Evolutionary conservation across 1,139 yeast species (phyloP).

Genomic region (Maudiozyma humilis): DNA sequence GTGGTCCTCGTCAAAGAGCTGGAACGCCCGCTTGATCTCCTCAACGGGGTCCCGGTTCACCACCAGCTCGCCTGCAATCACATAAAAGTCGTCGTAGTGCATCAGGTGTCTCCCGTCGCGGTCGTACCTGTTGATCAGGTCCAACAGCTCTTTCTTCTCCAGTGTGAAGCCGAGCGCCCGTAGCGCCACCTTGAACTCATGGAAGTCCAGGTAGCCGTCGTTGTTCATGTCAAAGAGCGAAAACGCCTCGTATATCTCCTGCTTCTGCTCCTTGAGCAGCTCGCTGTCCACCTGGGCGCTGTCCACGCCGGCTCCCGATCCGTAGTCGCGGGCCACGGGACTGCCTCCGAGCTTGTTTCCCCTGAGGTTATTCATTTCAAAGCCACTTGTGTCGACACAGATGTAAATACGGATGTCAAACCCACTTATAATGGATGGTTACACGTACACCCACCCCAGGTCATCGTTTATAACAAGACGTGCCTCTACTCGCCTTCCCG

Average conservation of each 20-base stretch:
- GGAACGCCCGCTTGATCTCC: conserved; percentile 85
- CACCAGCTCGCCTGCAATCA: conserved; percentile 62
- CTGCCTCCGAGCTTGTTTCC: conserved; percentile 5
- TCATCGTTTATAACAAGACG: too few relatives aligned
- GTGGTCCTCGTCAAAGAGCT: conserved; percentile 77
- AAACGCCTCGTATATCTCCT: conserved; percentile 91
- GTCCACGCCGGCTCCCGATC: background rate
- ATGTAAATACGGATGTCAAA: too few relatives aligned
- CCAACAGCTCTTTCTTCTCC: conserved; percentile 69
- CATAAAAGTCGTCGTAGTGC: conserved; percentile 67
- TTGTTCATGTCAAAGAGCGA: conserved; percentile 85
- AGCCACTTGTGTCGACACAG: background rate
- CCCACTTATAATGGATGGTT: too few relatives aligned
- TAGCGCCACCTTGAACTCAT: conserved; percentile 85
- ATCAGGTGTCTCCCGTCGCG: conserved; percentile 66
- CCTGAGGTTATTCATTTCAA: conserved; percentile 4
- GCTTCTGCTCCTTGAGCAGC: conserved; percentile 79
- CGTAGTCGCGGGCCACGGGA: conserved; percentile 7
- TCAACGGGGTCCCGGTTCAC: conserved; percentile 85
- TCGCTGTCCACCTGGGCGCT: conserved; percentile 24
- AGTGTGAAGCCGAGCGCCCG: conserved; percentile 90
- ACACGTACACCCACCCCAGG: too few relatives aligned
- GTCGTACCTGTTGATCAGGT: conserved; percentile 74
- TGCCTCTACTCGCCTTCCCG: too few relatives aligned
- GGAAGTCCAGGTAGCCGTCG: conserved; percentile 86